Base-by-base conservation (phyloP, 2,329 filamentous ascomycete genomes). In the Niveomyces coronatus region DNA sequence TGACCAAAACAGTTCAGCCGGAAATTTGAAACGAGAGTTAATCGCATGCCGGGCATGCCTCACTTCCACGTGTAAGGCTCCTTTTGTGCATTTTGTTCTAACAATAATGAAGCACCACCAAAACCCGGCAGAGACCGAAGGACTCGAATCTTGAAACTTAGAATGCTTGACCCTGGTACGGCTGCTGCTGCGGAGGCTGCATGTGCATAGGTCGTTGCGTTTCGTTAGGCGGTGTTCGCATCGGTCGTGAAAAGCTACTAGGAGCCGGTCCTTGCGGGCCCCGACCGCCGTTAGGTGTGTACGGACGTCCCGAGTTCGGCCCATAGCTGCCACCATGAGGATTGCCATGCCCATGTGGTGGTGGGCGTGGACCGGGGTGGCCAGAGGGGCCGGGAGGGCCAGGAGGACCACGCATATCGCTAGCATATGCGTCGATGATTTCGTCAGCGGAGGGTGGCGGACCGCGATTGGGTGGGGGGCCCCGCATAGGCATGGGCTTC, bases 281-380 rank as follows among this genome's bases (percentile, higher is more conserved):
- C 5, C 18, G 22, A 24, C 36, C 24, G 11, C 35, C 32, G 18
- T 42, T 39, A 15, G 37, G 37, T 19, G 37, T 39, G 37, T 39
- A 39, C 22, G 37, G 37, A 5, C 37, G 45, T 3, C 40, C 43
- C 11, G 43, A 44, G 10, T 39, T 41, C 5, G 81, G 85, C 0
- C 89, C 89, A 60, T 95, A 95, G 56, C 95, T 80, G 45, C 94
- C 74, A 4, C 71, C 63, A 1, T 85, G 85, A 43, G 47, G 47
- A 9, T 47, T 46, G 23, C 51, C 48, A n/a, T 48, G 47, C 13
- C 51, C 48, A n/a, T 48, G 47, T 13, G 50, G 49, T 10, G 47
- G 47, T 4, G 43, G 44, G 6, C 40, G 43, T 28, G 39, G 29
- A 8, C 31, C 40, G 24, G 17, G 26, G 23, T 24, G 26, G 14